These are phyloP conservation scores for Teratosphaeria zuluensis DNA, from an alignment of 2,329 filamentous ascomycete genomes.

Conservation along the genomic window DNA sequence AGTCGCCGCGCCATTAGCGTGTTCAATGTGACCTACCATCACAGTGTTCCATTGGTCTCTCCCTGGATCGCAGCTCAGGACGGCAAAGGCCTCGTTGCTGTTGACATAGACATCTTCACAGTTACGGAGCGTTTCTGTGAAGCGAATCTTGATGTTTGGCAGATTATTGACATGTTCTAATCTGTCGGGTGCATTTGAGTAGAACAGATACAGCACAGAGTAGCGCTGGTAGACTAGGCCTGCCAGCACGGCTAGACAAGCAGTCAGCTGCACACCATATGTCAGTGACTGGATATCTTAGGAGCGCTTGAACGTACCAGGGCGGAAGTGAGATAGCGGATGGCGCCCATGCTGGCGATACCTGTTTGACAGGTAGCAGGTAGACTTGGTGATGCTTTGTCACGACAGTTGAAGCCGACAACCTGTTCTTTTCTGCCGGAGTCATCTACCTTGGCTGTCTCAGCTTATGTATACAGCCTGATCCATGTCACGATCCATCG, in stretches of 20 bases:
- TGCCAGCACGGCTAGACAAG: conserved; percentile 1
- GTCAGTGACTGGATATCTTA: background rate
- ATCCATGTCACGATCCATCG: background rate
- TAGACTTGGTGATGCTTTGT: background rate
- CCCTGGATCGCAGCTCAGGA: conserved; percentile 35
- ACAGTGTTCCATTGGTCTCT: conserved; percentile 38
- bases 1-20: background rate
- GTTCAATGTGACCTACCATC: conserved; percentile 26
- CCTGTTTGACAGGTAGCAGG: background rate
- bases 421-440: background rate
- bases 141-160: conserved; percentile 22
- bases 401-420: background rate
- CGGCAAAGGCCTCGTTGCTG: conserved; percentile 26
- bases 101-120: conserved; percentile 36
- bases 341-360: background rate
- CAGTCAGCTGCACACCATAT: background rate
- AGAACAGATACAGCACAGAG: conserved; percentile 9
- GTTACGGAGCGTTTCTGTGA: conserved; percentile 29
- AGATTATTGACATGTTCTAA: conserved; percentile 9
- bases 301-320: background rate
- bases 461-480: background rate
- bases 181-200: conserved; percentile 11
- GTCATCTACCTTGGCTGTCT: background rate
- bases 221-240: conserved; percentile 13
- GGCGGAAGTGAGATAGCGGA: background rate